Conservation (phyloP, 2,329 filamentous ascomycete genomes). For the Microsporum canis region DNA sequence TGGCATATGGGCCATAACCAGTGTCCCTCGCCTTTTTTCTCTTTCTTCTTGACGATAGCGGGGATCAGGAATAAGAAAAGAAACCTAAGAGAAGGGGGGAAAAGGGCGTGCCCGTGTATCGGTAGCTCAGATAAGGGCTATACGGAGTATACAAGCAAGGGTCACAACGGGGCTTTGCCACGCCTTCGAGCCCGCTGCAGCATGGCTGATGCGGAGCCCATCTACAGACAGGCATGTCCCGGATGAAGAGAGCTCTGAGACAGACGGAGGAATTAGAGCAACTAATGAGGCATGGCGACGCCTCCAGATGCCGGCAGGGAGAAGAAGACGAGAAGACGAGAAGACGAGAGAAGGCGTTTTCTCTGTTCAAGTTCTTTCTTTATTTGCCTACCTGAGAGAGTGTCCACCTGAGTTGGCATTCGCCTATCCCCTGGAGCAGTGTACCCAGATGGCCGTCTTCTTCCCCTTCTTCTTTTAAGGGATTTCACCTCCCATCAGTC, state of each 20-base stretch:
- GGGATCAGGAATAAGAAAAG: background rate
- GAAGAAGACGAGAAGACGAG: background rate
- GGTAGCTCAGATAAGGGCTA: background rate
- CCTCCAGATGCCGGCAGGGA: background rate
- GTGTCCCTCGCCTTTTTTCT: background rate
- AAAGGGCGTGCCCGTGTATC: background rate
- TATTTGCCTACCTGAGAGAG: no score
- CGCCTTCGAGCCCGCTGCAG: background rate
- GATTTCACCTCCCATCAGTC: background rate
- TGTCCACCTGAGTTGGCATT: no score
- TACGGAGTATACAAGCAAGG: background rate
- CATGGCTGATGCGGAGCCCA: background rate
- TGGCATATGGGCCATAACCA: background rate
- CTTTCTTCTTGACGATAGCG: background rate
- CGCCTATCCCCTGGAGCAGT: no score
- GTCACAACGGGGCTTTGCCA: background rate
- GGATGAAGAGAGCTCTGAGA: background rate
- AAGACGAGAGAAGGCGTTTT: background rate
- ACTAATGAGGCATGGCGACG: background rate
- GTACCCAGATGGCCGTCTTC: background rate
- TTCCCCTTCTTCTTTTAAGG: background rate
- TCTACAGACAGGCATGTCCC: background rate
- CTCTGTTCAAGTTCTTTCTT: background rate
- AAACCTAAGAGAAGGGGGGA: background rate
- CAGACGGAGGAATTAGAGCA: background rate